Evolutionary conservation across 2,329 filamentous ascomycete species (phyloP), one percentile per base, ranked within the genome.

Genomic region (Botryosphaeria agaves): DNA sequence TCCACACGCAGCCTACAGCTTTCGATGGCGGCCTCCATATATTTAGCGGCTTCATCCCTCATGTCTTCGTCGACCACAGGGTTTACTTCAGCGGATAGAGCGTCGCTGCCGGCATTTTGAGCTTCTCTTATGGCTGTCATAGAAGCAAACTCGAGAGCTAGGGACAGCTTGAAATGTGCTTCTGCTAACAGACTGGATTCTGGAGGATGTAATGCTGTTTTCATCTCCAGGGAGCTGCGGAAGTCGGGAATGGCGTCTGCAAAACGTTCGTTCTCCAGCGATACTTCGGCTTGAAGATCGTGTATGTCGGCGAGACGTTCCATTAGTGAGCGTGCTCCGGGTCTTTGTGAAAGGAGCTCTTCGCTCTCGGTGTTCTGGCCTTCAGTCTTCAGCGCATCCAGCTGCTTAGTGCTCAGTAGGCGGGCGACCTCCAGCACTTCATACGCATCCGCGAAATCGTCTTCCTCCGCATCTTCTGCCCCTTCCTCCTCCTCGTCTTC

Each of bases 211-310:
- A 95, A 66, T 30, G 78, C 67, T 42, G 80, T 58, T 55, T 91
- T 91, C 45, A 91, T 70, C 24, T 69, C 69, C 29, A 95, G 69
- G 1, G 84, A 75, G 9, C 76, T 71, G 42, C 73, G 74, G 31
- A 82, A 73, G 53, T 98, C 89, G 28, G 72, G 67, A 31, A 93
- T 80, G n/a, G 89, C 87, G 41, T 82, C 76, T 25, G 71, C 65
- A 48, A 93, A 98, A 60, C 79, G 76, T 56, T 95, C 89, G 42
- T 89, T 93, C 58, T 98, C 89, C 17, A 98, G 64, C n/a, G 80
- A 91, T 37, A 98, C 94, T 55, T 98, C 89, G 7, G 85, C 81
- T 37, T 95, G 78, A 33, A 93, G 69, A 49, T 94, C 85, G 51
- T 94, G 83, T 6, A 83, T 92, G 48, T 98, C 89, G 36, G 83